These are phyloP conservation scores for Agrostemma githago DNA, from an alignment of 148 eudicot species.

Conservation along the genomic window DNA sequence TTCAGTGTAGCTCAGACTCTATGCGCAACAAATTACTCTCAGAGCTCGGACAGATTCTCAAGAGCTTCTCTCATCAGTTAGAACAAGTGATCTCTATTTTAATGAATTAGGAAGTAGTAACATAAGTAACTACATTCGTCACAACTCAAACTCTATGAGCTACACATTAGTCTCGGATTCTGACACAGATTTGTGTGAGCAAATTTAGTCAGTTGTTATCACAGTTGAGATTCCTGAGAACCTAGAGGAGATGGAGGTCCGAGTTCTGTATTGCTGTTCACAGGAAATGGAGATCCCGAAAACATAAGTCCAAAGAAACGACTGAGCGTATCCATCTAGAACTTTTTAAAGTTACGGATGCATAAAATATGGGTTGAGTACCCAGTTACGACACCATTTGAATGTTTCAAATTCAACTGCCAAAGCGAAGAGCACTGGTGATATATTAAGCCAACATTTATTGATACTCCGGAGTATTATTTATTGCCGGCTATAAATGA, in stretches of 20 bases:
- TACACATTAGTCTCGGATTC: slow-evolving; percentile 3
- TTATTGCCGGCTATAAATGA: too few relatives aligned
- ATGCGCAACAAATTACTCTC: slow-evolving; percentile 6
- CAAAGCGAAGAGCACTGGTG: too few relatives aligned
- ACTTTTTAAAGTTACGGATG: too few relatives aligned
- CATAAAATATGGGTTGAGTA: background rate
- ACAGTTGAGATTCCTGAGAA: background rate
- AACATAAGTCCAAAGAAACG: background rate
- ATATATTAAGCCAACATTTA: too few relatives aligned
- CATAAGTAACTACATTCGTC: background rate
- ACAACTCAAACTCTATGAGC: background rate
- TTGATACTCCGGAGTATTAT: too few relatives aligned
- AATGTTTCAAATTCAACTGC: background rate
- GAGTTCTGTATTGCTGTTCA: background rate
- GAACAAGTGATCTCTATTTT: background rate
- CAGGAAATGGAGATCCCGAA: background rate
- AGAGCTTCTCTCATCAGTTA: background rate
- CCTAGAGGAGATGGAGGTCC: background rate
- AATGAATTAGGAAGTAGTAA: background rate
- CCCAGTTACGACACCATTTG: background rate
- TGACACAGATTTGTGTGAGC: background rate
- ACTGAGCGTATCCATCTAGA: slow-evolving; percentile 5
- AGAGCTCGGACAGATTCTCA: background rate
- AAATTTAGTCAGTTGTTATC: background rate
- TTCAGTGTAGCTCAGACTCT: background rate